Evolutionary conservation across 2,329 filamentous ascomycete species (phyloP).

Genomic region (Rhexocercosporidium sp.): DNA sequence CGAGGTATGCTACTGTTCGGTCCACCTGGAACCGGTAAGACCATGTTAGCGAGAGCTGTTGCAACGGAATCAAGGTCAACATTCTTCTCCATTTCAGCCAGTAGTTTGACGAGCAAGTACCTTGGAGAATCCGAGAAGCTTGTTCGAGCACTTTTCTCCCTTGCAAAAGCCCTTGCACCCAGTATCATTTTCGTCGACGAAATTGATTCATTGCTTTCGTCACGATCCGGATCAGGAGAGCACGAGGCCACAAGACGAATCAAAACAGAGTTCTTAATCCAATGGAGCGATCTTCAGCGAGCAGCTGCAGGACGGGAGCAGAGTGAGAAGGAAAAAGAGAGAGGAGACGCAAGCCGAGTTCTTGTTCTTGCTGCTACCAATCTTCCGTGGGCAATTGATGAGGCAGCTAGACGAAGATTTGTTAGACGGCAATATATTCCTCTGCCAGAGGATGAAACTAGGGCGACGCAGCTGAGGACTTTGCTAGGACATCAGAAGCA

Average conservation of each 20-base stretch:
- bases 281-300: constrained; percentile 93
- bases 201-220: constrained; percentile 90
- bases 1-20: constrained; percentile 96
- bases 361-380: constrained; percentile 96
- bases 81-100: constrained; percentile 96
- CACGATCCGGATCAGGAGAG: constrained; percentile 81
- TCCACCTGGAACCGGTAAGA: constrained; percentile 97
- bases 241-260: constrained; percentile 93
- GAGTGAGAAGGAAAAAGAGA: constrained; percentile 67
- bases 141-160: constrained; percentile 84
- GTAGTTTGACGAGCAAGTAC: constrained; percentile 93
- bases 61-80: constrained; percentile 94
- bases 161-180: constrained; percentile 89
- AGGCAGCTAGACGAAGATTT: constrained; percentile 88
- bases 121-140: constrained; percentile 96
- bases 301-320: constrained; percentile 86
- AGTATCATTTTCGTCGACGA: constrained; percentile 99
- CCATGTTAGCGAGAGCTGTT: constrained; percentile 93
- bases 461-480: constrained; percentile 78
- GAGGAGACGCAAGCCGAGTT: constrained; percentile 84
- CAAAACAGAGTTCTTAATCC: constrained; percentile 97
- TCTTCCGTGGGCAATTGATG: constrained; percentile 96
- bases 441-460: constrained; percentile 82
- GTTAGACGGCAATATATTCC: constrained; percentile 96
- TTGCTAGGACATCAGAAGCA: constrained; percentile 83